Evolutionary conservation across 225 moss, liverwort and hornwort genomes (phyloP).

Genomic region (Straminergon stramineum): DNA sequence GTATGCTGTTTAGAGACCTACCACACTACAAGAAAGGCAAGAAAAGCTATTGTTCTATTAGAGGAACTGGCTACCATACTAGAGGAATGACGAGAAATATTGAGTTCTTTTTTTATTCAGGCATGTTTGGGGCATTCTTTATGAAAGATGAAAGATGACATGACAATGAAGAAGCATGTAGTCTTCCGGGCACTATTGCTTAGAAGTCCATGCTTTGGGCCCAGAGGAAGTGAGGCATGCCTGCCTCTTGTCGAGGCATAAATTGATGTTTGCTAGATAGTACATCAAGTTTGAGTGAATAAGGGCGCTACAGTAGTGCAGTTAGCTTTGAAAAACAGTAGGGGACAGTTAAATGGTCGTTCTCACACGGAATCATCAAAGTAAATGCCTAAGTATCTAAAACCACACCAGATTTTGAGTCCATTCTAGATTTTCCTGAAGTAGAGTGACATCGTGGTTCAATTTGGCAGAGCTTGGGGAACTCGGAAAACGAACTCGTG

Average conservation of each 20-base stretch:
- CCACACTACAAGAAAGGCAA: neutral
- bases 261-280: neutral
- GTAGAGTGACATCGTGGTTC: neutral
- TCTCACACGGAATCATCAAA: neutral
- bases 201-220: neutral
- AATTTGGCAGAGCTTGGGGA: neutral
- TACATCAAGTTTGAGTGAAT: neutral
- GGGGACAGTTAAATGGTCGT: neutral
- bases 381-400: neutral
- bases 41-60: neutral
- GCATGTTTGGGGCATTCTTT: neutral
- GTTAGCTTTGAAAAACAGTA: neutral
- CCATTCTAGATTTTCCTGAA: neutral
- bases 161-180: neutral
- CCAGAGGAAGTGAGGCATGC: neutral
- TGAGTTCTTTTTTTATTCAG: neutral
- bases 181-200: neutral
- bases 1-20: slow-evolving; percentile 47
- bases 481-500: neutral
- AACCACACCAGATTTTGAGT: neutral
- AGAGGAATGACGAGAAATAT: neutral
- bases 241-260: neutral
- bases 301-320: neutral
- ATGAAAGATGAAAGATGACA: neutral
- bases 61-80: neutral